phyloP scores from a whole-genome alignment of 192 early-diverging fungal genomes.

The Entomortierella lignicola region DNA sequence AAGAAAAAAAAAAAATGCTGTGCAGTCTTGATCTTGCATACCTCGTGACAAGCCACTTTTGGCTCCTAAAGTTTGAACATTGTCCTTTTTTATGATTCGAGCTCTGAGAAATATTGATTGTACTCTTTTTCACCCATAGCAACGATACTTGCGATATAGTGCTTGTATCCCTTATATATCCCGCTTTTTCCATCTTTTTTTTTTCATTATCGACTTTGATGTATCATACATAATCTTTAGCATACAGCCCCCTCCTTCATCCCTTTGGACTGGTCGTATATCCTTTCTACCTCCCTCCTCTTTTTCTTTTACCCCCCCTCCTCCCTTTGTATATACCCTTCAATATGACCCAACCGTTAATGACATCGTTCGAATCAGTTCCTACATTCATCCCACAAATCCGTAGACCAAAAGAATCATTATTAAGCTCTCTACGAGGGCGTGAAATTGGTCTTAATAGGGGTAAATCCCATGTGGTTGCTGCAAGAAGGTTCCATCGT shows the following conservation, averaged over 20 bases:
- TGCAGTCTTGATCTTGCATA: too few species aligned
- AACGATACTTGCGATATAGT: too few species aligned
- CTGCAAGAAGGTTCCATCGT: conserved; percentile 24
- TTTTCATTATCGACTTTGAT: not conserved
- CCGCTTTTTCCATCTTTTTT: not conserved
- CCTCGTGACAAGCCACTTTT: too few species aligned
- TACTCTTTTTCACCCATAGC: too few species aligned
- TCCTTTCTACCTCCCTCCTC: not conserved
- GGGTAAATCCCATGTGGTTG: conserved; percentile 20
- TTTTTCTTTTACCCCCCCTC: not conserved
- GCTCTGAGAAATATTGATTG: too few species aligned
- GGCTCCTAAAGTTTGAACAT: too few species aligned
- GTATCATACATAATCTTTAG: not conserved
- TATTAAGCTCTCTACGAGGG: conserved; percentile 22
- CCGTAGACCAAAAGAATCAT: conserved; percentile 26
- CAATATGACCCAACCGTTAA: not conserved
- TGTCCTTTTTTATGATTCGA: too few species aligned
- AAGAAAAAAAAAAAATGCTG: too few species aligned
- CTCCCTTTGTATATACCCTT: not conserved
- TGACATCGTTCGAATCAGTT: not conserved
- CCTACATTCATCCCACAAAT: conserved; percentile 19
- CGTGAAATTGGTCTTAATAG: conserved; percentile 33
- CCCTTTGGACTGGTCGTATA: not conserved
- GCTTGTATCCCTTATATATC: too few species aligned
- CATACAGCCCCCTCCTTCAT: conserved; percentile 3